Evolutionary conservation across 345 rosid species (phyloP), one percentile per base, ranked within the genome.

Genomic region (Acer saccharum): DNA sequence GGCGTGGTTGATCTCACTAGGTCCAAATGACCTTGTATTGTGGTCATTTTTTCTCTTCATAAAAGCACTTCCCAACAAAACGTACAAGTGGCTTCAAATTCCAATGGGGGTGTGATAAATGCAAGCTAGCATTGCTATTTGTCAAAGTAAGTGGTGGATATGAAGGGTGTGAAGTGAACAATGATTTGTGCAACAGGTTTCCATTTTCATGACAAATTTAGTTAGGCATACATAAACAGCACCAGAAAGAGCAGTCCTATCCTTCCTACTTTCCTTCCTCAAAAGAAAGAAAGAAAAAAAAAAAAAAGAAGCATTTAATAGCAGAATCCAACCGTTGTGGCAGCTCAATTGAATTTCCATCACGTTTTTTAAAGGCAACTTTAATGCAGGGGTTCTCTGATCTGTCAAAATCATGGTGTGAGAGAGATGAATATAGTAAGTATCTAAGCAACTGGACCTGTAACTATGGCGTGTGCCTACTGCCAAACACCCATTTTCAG

Each of bases 401-500:
- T 27, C 16, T 64, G 77, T 46, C 46, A 6, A 6, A 17, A 23
- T 17, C 58, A 7, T 63, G 64, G 21, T 5, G 9, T 2, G 32
- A n/a, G 48, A 74, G 46, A 43, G 5, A 8, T 4, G 17, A 32
- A 17, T 25, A 74, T 27, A 8, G 62, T 2, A 65, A 50, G 4
- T 11, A 69, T 18, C 4, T 4, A 35, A 35, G 71, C 71, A 75
- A 65, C 50, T 50, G 23, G 46, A 52, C 64, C 50, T 75, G 57
- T 50, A 23, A n/a, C 20, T 65, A 52, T 61, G 50, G 50, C 61
- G 78, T 52, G 65, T 75, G 64, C 64, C 21, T n/a, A 39, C 63
- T 75, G 63, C 71, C 71, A 75, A 75, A 75, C 63, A n/a, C 50
- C 77, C 50, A 52, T 65, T 75, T 50, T 50, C 7, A 17, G 69